Evolutionary conservation across 2,329 filamentous ascomycete genomes (phyloP).

Genomic region (Beauveria rudraprayagi): DNA sequence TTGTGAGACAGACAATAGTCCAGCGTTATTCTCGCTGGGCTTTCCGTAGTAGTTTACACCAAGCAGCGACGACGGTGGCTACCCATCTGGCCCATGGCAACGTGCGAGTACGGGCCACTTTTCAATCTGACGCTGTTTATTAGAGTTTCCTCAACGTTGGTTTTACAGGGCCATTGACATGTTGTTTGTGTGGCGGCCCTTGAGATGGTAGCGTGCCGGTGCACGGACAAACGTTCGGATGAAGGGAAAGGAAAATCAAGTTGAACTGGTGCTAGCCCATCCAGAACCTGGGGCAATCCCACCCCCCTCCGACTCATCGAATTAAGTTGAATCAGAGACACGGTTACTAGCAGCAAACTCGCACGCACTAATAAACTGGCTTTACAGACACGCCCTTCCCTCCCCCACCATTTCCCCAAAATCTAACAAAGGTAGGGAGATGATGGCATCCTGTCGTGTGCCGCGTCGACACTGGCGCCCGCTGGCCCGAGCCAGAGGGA

Average conservation of each 20-base stretch:
- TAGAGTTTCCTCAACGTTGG: not conserved
- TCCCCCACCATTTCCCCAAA: not conserved
- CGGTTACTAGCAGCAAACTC: not conserved
- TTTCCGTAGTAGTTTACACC: no score
- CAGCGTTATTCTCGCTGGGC: not conserved
- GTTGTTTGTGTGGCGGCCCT: not conserved
- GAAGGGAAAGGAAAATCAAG: not conserved
- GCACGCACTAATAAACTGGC: not conserved
- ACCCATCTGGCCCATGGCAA: not conserved
- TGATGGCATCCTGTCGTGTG: not conserved
- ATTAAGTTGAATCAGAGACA: not conserved
- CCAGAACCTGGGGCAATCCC: no score
- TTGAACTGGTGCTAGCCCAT: not conserved
- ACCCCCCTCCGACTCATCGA: not conserved
- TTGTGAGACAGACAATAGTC: not conserved
- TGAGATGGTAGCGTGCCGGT: not conserved
- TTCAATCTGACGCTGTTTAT: not conserved
- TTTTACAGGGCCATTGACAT: not conserved
- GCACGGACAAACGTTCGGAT: conserved; percentile 6
- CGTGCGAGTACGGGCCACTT: not conserved
- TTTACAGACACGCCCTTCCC: conserved; percentile 3
- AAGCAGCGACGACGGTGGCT: not conserved
- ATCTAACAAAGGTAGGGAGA: not conserved
- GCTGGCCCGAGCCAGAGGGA: not conserved
- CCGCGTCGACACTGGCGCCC: not conserved